These are phyloP conservation scores for Serendipita indica DNA, from an alignment of 768 basidiomycete genomes.

Conservation along the genomic window DNA sequence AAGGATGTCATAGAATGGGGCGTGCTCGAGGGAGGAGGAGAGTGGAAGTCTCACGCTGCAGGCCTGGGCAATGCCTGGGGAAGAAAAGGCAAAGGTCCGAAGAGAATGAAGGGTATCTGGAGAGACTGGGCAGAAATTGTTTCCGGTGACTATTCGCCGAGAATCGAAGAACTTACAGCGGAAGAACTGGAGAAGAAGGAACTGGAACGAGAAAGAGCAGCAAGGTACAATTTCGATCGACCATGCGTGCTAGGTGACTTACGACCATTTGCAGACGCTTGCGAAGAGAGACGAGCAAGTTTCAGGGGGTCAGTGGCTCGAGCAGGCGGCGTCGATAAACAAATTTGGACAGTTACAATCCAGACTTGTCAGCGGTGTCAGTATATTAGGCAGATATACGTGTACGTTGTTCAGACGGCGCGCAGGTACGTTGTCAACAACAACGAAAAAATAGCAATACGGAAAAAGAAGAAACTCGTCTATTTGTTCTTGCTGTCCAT, in stretches of 20 bases:
- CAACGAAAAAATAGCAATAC: too few relatives aligned
- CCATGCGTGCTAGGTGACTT: neutral
- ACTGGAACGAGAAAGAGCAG: slow-evolving; percentile 72
- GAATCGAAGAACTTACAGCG: slow-evolving; percentile 68
- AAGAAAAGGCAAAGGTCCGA: slow-evolving; percentile 45
- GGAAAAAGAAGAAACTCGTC: too few relatives aligned
- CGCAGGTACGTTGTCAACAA: neutral
- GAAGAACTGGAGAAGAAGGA: slow-evolving; percentile 91
- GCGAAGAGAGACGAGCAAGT: neutral
- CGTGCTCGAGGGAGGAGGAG: slow-evolving; percentile 43
- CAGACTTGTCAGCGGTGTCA: neutral
- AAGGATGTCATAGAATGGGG: slow-evolving; percentile 93
- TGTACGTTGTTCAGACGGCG: neutral
- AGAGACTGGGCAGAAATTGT: slow-evolving; percentile 87
- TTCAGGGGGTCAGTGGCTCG: neutral
- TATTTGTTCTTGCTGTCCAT: slow-evolving; percentile 47
- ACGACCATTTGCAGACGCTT: neutral
- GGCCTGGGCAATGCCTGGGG: slow-evolving; percentile 12
- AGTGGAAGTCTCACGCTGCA: slow-evolving; percentile 15
- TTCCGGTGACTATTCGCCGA: slow-evolving; percentile 57
- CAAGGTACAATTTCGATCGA: slow-evolving; percentile 31
- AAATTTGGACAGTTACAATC: neutral
- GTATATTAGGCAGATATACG: neutral
- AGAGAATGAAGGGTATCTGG: slow-evolving; percentile 77
- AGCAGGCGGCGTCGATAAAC: neutral